A percentile compares a stretch with the other conserved stretches of the same genome.
phyloP scores from a whole-genome alignment of 164 flowering plant genomes.

The Vitis rotundifolia region DNA sequence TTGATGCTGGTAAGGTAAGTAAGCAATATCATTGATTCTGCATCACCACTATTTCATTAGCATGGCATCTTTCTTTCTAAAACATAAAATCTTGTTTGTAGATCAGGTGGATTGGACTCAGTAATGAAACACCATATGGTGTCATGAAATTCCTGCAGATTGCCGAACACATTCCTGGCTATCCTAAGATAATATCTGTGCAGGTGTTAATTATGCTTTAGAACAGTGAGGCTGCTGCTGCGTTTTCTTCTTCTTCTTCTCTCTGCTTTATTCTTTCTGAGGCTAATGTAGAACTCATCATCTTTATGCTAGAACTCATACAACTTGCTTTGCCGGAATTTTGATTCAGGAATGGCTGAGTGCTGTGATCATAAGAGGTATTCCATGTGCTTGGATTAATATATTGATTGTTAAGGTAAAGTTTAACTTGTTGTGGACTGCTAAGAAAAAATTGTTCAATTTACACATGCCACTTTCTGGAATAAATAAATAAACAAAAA shows the following conservation, averaged over 20 bases:
- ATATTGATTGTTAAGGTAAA: too few relatives aligned
- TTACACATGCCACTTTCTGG: conserved; percentile 2
- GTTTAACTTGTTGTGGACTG: too few relatives aligned
- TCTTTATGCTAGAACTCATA: conserved; percentile 59
- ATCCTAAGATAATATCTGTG: conserved; percentile 69
- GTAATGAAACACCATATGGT: conserved; percentile 95
- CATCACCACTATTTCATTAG: not conserved
- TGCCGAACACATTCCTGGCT: conserved; percentile 30
- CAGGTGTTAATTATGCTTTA: conserved; percentile 50
- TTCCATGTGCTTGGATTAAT: not conserved
- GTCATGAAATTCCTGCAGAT: conserved; percentile 78
- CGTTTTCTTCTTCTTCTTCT: not conserved
- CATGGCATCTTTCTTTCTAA: not conserved
- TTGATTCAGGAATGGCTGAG: conserved; percentile 83
- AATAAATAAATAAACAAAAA: too few relatives aligned
- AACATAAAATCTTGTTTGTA: conserved; percentile 20
- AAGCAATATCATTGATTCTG: not conserved
- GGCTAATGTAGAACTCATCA: conserved; percentile 4
- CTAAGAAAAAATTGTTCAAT: not conserved
- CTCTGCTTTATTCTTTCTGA: not conserved
- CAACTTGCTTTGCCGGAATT: conserved; percentile 73
- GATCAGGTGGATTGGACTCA: conserved; percentile 83
- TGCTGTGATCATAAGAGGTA: conserved; percentile 95
- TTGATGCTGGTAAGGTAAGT: conserved; percentile 74
- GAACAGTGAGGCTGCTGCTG: conserved; percentile 6